Evolutionary conservation across 139 green algal genomes (phyloP), one percentile per base, ranked within the genome.

Genomic region (Tetratostichococcus sp.): DNA sequence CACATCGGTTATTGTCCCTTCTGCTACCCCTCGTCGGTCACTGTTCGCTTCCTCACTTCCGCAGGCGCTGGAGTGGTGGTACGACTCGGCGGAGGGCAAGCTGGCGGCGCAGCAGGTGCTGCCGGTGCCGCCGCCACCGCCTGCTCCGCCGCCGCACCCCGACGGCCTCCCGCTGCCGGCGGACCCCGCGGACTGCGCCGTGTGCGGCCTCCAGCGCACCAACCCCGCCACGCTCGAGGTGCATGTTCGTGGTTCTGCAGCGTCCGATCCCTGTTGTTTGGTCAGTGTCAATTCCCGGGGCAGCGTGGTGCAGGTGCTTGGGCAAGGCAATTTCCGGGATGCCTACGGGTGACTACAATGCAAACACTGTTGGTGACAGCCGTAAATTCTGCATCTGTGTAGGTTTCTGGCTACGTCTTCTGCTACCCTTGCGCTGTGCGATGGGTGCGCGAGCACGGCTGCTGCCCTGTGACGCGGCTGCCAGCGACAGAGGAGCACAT

Each of bases 381-480:
- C n/a, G n/a, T n/a, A n/a, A n/a, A n/a, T n/a, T n/a, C n/a, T n/a
- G n/a, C n/a, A n/a, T n/a, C n/a, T n/a, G n/a, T n/a, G n/a, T 80
- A 87, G n/a, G 84, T 84, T 4, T 93, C 86, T 0, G 94, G 94
- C 59, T 98, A 96, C 73, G 89, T 91, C 0, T 97, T 93, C 79
- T 98, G 94, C 88, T 98, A 98, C 80, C 86, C 90, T 25, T 98
- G 94, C 82, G 72, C 93, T 1, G 91, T 93, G 71, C 74, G 42
- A 17, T 81, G 86, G 58, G 86, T 98, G 6, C 33, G 66, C 31
- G 43, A 89, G 58, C 31, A 87, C 14, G 77, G 77, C 5, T 77
- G 76, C 34, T 98, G 94, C 79, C 94, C 94, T 1, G 83, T 98
- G 21, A 97, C 93, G 0, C 80, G 69, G 16, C 42, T 88, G 6